These are phyloP conservation scores for Sporisorium graminicola DNA, from an alignment of 1,284 basidiomycete species.

Conservation along the genomic window DNA sequence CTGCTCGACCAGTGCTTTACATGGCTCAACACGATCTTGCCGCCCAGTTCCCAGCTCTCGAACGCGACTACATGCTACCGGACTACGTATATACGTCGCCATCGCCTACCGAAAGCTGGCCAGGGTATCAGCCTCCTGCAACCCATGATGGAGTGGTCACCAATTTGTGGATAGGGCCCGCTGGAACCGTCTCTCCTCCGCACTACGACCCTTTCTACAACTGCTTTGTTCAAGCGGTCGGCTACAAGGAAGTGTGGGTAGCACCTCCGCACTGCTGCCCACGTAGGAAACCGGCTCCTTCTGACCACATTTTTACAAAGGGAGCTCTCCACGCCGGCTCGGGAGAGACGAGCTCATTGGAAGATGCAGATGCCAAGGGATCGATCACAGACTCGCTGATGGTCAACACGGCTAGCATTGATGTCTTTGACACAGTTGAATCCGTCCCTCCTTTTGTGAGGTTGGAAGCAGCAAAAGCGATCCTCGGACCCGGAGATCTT, in stretches of 20 bases:
- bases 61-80: slow-evolving; percentile 81
- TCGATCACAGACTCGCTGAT: slow-evolving; percentile 39
- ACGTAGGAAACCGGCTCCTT: neutral
- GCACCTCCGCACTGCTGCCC: slow-evolving; percentile 75
- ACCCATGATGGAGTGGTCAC: slow-evolving; percentile 77
- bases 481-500: slow-evolving; percentile 55
- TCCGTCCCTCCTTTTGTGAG: slow-evolving; percentile 9
- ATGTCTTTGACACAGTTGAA: slow-evolving; percentile 33
- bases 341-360: neutral
- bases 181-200: slow-evolving; percentile 82
- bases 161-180: slow-evolving; percentile 90
- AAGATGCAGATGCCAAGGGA: neutral
- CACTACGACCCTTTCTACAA: slow-evolving; percentile 98
- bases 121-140: slow-evolving; percentile 77
- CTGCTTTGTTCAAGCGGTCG: slow-evolving; percentile 88
- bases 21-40: slow-evolving; percentile 91
- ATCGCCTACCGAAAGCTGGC: slow-evolving; percentile 29
- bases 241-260: slow-evolving; percentile 90
- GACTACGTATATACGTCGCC: slow-evolving; percentile 86
- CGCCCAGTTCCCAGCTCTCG: slow-evolving; percentile 83
- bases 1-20: slow-evolving; percentile 74
- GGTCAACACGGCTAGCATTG: slow-evolving; percentile 51
- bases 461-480: slow-evolving; percentile 22
- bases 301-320: neutral
- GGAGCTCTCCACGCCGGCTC: neutral